Evolutionary conservation across 306 rosid species (phyloP).

Genomic region (Quercus alba): DNA sequence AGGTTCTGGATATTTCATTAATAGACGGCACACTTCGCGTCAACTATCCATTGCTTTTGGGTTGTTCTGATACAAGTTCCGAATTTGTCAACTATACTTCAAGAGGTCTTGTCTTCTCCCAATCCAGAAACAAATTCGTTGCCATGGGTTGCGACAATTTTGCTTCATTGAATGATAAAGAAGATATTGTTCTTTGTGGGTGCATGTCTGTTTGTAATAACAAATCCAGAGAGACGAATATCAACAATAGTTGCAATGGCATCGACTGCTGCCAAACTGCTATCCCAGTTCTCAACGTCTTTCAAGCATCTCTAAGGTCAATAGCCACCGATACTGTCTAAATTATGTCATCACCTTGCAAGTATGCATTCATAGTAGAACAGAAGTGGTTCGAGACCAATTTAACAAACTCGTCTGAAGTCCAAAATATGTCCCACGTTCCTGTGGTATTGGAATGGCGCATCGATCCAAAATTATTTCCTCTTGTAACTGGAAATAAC

Average conservation of each 20-base stretch:
- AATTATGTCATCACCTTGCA: rapidly evolving
- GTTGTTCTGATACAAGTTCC: not conserved
- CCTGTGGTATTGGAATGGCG: not conserved
- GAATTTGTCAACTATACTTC: rapidly evolving
- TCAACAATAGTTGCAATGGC: not conserved
- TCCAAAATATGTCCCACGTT: not conserved
- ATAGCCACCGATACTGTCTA: rapidly evolving
- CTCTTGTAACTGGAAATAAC: no score
- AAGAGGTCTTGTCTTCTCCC: not conserved
- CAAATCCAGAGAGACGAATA: no score
- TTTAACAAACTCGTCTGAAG: no score
- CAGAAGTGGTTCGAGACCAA: not conserved
- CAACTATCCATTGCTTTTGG: not conserved
- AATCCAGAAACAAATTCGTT: not conserved
- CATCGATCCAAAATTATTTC: not conserved
- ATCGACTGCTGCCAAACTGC: no score
- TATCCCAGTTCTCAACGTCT: not conserved
- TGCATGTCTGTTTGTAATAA: not conserved
- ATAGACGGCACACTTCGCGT: no score
- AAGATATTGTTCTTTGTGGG: not conserved
- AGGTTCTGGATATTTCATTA: no score
- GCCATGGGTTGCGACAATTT: not conserved
- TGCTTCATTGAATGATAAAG: not conserved
- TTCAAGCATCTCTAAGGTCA: rapidly evolving
- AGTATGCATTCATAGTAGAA: not conserved